Evolutionary conservation across 305 asterid species (phyloP), one percentile per base, ranked within the genome.

Genomic region (Fraxinus sp.): DNA sequence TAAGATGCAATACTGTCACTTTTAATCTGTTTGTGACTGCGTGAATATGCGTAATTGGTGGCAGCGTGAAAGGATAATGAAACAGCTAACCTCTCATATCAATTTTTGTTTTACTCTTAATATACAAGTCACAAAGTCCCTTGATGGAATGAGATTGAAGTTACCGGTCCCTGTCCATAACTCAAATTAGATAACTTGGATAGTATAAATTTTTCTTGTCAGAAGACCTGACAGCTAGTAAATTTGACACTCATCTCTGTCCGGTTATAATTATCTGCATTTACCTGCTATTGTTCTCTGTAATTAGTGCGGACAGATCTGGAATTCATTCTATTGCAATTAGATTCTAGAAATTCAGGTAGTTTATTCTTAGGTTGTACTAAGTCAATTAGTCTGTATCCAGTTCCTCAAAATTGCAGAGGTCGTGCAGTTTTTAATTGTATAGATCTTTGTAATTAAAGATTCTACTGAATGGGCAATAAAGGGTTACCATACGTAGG

Each of bases 21-120:
- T 72, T 35, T 30, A 70, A 70, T 28, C 39, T 30, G 11, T 30
- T 33, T 70, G 66, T 55, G 41, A 70, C 36, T 13, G 41, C 3
- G 32, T 70, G 75, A 70, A 70, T 68, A 26, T 70, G 41, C n/a
- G 24, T 70, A 70, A 70, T 32, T 30, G 41, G 49, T 26, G 62
- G 78, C 32, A 75, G 33, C 64, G 16, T 30, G 70, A 84, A 78
- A 30, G 71, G 20, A 62, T 30, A 35, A 77, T 64, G 77, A 77
- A 55, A 64, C 66, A 75, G 76, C 81, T 6, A 18, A 62, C 49
- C 77, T 8, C 32, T 8, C n/a, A 20, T 28, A 28, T 28, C 71
- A 82, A 36, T 37, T 32, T 52, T 5, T 75, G 39, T 28, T 36
- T 52, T 8, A 13, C 71, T 52, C 68, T 49, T 35, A 28, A 52